Conservation (phyloP, 73 alveolate species). For the Durusdinium trenchii region DNA sequence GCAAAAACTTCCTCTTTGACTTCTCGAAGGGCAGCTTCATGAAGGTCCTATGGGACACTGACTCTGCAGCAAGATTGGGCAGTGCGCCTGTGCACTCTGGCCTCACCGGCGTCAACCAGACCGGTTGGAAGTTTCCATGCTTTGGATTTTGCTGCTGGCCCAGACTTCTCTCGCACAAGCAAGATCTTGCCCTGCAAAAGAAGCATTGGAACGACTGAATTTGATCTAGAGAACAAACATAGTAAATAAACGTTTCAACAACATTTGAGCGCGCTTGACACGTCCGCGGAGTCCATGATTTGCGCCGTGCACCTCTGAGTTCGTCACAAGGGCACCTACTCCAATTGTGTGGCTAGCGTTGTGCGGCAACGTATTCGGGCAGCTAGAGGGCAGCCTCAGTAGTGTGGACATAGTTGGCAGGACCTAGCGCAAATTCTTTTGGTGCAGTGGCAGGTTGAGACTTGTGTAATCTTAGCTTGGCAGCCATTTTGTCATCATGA, state of each 20-base stretch:
- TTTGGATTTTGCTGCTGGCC: conserved; percentile 38
- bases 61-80: background rate
- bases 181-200: conserved; percentile 37
- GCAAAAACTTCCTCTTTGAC: conserved; percentile 10
- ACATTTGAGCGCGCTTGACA: background rate
- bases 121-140: conserved; percentile 64
- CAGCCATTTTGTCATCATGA: conserved; percentile 73
- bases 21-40: conserved; percentile 74
- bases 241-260: background rate
- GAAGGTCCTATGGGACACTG: conserved; percentile 10
- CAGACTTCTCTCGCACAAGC: conserved; percentile 55
- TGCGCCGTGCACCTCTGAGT: conserved; percentile 13
- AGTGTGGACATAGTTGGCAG: background rate
- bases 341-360: conserved; percentile 84
- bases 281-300: background rate
- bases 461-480: background rate
- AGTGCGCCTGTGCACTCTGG: background rate
- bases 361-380: conserved; percentile 46
- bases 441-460: background rate
- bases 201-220: background rate
- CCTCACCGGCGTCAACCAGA: conserved; percentile 69
- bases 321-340: conserved; percentile 70
- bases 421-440: background rate
- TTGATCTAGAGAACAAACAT: background rate
- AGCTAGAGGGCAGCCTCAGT: background rate